Percentiles rank a stretch among this genome's conserved stretches.
These are phyloP conservation scores for Epichloe hybrida DNA, from an alignment of 2,329 filamentous ascomycete species.

Conservation along the genomic window DNA sequence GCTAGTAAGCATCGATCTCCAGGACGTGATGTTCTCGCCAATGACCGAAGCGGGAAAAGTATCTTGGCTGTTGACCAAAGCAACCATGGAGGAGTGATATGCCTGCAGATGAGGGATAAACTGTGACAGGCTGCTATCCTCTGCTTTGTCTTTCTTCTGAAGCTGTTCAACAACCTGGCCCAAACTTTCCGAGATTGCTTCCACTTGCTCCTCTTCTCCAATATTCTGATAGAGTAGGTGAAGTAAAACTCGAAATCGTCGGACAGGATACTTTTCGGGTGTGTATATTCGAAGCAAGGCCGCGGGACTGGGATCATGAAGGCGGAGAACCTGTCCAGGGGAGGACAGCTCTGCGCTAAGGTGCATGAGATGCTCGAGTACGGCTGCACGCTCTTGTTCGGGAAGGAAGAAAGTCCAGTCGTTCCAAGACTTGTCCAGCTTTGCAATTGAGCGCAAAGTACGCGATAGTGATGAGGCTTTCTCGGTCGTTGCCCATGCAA, in stretches of 20 bases:
- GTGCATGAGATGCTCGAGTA: slow-evolving; percentile 47
- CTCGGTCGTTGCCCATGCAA: slow-evolving; percentile 39
- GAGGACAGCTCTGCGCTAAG: slow-evolving; percentile 27
- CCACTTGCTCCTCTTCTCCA: slow-evolving; percentile 27
- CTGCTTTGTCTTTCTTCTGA: slow-evolving; percentile 23
- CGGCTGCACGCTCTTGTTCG: slow-evolving; percentile 39
- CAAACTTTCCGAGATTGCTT: slow-evolving; percentile 26
- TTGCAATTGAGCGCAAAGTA: slow-evolving; percentile 45
- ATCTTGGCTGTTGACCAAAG: slow-evolving; percentile 25
- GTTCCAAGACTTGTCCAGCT: slow-evolving; percentile 41
- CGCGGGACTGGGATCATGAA: slow-evolving; percentile 32
- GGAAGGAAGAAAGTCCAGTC: slow-evolving; percentile 42
- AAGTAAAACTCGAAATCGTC: slow-evolving; percentile 37
- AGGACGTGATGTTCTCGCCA: slow-evolving; percentile 26
- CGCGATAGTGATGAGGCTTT: slow-evolving; percentile 42
- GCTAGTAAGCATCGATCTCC: slow-evolving; percentile 28
- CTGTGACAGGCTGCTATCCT: slow-evolving; percentile 30
- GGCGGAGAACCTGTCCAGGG: slow-evolving; percentile 21
- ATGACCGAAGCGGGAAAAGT: slow-evolving; percentile 19
- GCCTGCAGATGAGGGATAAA: slow-evolving; percentile 37
- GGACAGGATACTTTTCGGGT: slow-evolving; percentile 35
- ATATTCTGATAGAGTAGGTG: slow-evolving; percentile 34
- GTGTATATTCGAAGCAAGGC: slow-evolving; percentile 37
- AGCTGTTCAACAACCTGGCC: slow-evolving; percentile 24
- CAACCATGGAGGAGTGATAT: slow-evolving; percentile 29